A percentile compares a stretch with the other conserved stretches of the same genome.
Evolutionary conservation across 2,329 filamentous ascomycete genomes (phyloP).

Genomic region (Ceratocystis destructans): DNA sequence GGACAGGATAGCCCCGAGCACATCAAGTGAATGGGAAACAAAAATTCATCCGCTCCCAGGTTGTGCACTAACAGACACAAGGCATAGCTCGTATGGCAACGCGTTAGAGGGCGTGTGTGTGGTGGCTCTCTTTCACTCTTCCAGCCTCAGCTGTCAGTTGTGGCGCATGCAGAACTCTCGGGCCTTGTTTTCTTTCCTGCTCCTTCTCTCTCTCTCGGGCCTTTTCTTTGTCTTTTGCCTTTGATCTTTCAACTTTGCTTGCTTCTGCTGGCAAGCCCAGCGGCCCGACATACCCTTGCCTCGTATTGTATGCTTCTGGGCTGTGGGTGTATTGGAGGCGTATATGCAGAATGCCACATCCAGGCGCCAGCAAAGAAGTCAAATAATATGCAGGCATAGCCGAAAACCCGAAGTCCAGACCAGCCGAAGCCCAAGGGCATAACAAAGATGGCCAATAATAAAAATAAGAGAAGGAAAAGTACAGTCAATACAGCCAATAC

Average conservation of each 20-base stretch:
- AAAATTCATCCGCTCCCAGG: not conserved
- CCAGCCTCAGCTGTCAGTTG: conserved; percentile 6
- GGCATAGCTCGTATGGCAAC: not conserved
- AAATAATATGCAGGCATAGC: not conserved
- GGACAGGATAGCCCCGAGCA: not conserved
- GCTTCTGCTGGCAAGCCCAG: not conserved
- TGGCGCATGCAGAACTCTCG: conserved; percentile 3
- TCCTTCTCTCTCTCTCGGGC: not conserved
- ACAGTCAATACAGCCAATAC: no score
- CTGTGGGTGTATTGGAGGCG: not conserved
- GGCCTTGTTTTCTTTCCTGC: not conserved
- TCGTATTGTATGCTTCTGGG: no score
- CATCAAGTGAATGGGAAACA: not conserved
- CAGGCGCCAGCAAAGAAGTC: not conserved
- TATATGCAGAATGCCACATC: not conserved
- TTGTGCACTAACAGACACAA: not conserved
- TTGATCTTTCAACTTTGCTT: not conserved
- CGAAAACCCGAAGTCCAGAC: not conserved
- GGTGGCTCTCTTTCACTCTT: not conserved
- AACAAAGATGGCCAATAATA: no score
- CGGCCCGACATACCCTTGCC: not conserved
- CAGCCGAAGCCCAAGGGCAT: not conserved
- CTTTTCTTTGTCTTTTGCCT: not conserved
- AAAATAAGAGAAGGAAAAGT: no score
- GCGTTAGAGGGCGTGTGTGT: not conserved